Evolutionary conservation across 164 flowering plant species (phyloP).

Genomic region (Vitis labrusca): DNA sequence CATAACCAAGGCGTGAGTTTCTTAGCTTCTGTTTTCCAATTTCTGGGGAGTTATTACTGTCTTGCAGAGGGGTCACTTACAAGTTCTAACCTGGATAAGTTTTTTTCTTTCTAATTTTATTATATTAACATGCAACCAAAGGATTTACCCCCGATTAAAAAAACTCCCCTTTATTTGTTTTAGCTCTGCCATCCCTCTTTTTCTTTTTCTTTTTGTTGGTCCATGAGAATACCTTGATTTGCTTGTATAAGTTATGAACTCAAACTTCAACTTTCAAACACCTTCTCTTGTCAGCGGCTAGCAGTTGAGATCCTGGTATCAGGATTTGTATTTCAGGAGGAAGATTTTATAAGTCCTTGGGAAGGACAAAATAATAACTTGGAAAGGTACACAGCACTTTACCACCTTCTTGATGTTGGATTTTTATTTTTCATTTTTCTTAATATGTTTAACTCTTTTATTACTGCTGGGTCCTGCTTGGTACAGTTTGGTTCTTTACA

Average conservation of each 20-base stretch:
- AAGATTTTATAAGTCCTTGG: constrained; percentile 91
- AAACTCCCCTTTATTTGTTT: neutral
- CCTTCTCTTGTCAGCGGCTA: constrained; percentile 61
- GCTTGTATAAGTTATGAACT: neutral
- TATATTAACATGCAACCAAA: too few species aligned
- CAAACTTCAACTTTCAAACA: constrained; percentile 5
- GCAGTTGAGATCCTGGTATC: constrained; percentile 85
- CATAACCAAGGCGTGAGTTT: constrained; percentile 91
- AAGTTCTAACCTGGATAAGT: neutral
- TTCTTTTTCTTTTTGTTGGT: neutral
- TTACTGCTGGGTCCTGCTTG: neutral
- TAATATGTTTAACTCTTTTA: neutral
- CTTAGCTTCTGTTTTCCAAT: neutral
- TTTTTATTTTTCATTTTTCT: neutral
- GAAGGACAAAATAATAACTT: constrained; percentile 64
- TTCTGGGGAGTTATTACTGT: neutral
- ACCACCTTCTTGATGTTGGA: neutral
- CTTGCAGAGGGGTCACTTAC: neutral
- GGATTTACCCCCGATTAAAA: too few species aligned
- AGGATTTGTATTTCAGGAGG: constrained; percentile 81
- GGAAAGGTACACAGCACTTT: constrained; percentile 63
- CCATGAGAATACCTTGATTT: neutral
- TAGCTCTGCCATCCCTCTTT: neutral
- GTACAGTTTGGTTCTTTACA: too few species aligned
- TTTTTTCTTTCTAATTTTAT: too few species aligned